Base-by-base conservation (phyloP, 2,329 filamentous ascomycete genomes). In the Corynespora cassiicola region DNA sequence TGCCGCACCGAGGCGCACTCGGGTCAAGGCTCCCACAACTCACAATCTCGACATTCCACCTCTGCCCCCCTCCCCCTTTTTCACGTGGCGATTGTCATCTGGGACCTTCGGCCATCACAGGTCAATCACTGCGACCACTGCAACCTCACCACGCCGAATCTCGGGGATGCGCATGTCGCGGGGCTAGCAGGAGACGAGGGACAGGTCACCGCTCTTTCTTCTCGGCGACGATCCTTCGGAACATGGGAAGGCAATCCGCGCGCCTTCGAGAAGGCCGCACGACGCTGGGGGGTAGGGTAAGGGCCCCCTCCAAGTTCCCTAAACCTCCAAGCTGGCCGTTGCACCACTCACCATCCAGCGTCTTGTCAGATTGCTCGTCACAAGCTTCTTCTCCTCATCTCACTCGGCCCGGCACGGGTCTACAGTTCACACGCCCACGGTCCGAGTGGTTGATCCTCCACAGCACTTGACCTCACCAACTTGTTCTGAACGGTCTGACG, bases 171-270 rank as follows among this genome's bases (percentile, higher is more conserved):
- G 39, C 42, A 23, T 25, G 15, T 12, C 41, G 19, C 17, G 26
- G 26, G 33, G 18, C 27, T 31, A 31, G 25, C 18, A 27, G 14
- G 21, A 25, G 10, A 28, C 21, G 22, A n/a, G n/a, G n/a, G 25
- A 15, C 24, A 34, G 10, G 47, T 43, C 45, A 60, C 50, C 53
- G 53, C 56, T 50, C 42, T 52, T n/a, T 56, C 50, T 50, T 39
- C 39, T 40, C 36, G 24, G 25, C 39, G 51, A 46, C 42, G 44
- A 60, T 56, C 47, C 24, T 43, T 46, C 34, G 37, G 44, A 31
- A 45, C 31, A 41, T 36, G 40, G 35, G 32, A 32, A 33, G 25
- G 38, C 40, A 39, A 34, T 31, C 30, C 7, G 26, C 7, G n/a
- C n/a, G n/a, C n/a, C n/a, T n/a, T 23, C 14, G 21, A 23, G 18